Evolutionary conservation across 2,329 filamentous ascomycete species (phyloP).

Genomic region (Diplodia scrobiculata): DNA sequence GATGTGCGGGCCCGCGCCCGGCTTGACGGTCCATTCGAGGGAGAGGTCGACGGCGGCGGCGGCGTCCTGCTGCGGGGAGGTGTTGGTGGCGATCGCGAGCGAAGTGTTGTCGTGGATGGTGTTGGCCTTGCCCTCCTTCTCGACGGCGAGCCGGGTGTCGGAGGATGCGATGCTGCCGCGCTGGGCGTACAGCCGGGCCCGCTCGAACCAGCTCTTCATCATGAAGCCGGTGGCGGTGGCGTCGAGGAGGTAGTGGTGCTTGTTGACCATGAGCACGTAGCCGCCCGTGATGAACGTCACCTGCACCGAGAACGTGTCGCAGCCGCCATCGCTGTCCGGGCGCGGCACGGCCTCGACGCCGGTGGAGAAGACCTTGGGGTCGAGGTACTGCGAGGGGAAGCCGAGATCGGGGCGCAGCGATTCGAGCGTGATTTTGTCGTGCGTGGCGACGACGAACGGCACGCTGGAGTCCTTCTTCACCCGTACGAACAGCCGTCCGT

Average conservation of each 20-base stretch:
- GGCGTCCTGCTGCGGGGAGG: neutral
- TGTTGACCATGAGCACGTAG: conserved; percentile 11
- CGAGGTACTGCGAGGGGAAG: conserved; percentile 7
- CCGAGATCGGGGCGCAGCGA: conserved; percentile 7
- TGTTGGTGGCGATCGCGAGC: neutral
- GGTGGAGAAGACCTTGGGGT: conserved; percentile 1
- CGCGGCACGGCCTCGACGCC: neutral
- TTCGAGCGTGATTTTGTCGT: conserved; percentile 9
- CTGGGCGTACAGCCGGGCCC: neutral
- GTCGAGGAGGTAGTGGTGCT: conserved; percentile 14
- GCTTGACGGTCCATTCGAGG: conserved; percentile 7
- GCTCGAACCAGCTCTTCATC: conserved; percentile 14
- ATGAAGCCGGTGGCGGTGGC: conserved; percentile 9
- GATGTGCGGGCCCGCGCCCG: conserved; percentile 5
- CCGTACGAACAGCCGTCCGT: neutral
- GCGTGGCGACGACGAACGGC: neutral
- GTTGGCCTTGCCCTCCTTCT: neutral
- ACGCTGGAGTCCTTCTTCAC: neutral
- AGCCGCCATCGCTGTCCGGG: conserved; percentile 5
- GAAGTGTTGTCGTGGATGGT: conserved; percentile 10
- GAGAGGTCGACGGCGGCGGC: neutral
- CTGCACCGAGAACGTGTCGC: conserved; percentile 8
- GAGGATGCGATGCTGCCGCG: neutral
- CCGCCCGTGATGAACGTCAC: conserved; percentile 13
- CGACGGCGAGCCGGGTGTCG: neutral